Base-by-base conservation (phyloP, 495 filamentous ascomycete genomes). In the Aspergillus affinis region DNA sequence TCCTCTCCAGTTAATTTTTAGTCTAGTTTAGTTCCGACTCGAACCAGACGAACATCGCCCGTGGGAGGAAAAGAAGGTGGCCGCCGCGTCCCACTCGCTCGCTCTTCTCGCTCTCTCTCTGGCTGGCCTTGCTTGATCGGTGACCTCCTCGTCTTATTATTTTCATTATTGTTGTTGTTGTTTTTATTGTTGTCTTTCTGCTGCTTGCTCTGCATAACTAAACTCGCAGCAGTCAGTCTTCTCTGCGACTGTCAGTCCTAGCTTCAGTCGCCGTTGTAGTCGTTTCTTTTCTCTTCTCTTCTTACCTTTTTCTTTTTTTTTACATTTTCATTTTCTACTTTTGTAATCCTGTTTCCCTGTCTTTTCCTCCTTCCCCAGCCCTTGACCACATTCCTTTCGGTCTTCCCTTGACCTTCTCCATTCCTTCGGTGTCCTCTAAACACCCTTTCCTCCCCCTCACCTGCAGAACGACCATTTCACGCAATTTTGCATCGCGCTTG, bases 241-340 rank as follows among this genome's bases (percentile, higher is more conserved):
- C 47, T 60, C 59, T 58, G 36, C 53, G 47, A 29, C 57, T 57
- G 41, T 57, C 47, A 54, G 53, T 57, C 19, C 36, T 2, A 41
- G 36, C 36, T 41, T 13, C 36, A 41, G 36, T 41, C 36, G 36
- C 36, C 36, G 36, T 41, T 15, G 36, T 41, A 41, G 36, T 62
- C 54, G 20, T 52, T 62, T 52, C 48, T 54, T 54, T 61, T 49
- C 64, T 64, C 64, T 69, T 69, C 68, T 65, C 61, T 71, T 61
- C n/a, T 12, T 12, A 12, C 30, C 30, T 12, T 32, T 32, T 32
- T 32, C 7, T 32, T 32, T 60, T 52, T 53, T 50, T 59, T 30
- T 36, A 52, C 53, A 60, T 60, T 2, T 26, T 60, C 57, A 49
- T 60, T 46, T 56, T 21, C 30, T 32, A 32, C 30, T 32, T 50